phyloP scores from a whole-genome alignment of 805 yeast species.

The Candida ponderosae region DNA sequence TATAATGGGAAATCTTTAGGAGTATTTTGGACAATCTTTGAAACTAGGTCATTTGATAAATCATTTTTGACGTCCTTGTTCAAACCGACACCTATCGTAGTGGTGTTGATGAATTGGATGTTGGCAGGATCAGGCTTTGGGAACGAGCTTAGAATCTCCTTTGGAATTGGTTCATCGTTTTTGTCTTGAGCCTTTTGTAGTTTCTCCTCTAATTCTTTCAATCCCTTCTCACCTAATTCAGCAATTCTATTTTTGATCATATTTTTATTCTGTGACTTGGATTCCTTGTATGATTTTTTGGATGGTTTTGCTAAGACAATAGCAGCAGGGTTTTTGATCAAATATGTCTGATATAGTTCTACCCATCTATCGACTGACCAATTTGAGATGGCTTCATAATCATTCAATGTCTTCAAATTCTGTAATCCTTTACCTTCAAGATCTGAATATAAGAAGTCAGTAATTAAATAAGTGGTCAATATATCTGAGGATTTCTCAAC shows the following conservation, averaged over 20 bases:
- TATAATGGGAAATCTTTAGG: constrained; percentile 55
- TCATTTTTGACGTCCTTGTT: constrained; percentile 29
- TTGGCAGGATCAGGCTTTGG: constrained; percentile 67
- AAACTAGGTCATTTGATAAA: constrained; percentile 20
- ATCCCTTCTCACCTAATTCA: constrained; percentile 52
- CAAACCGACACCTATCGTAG: constrained; percentile 52
- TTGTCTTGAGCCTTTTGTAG: constrained; percentile 54
- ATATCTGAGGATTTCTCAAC: constrained; percentile 57
- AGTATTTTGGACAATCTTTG: constrained; percentile 18
- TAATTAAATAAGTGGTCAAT: constrained; percentile 60
- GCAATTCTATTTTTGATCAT: constrained; percentile 40
- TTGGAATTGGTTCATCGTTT: constrained; percentile 77
- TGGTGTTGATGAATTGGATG: constrained; percentile 64
- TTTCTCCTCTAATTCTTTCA: constrained; percentile 38
- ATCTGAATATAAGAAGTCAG: constrained; percentile 76
- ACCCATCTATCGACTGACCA: constrained; percentile 75
- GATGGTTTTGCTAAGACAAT: constrained; percentile 72
- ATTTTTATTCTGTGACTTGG: constrained; percentile 43
- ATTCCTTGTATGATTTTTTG: constrained; percentile 39
- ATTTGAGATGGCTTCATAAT: constrained; percentile 38
- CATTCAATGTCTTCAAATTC: constrained; percentile 49
- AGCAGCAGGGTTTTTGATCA: constrained; percentile 56
- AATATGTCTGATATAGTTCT: constrained; percentile 38
- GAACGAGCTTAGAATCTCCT: constrained; percentile 50
- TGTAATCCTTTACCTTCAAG: constrained; percentile 49